phyloP scores from a whole-genome alignment of 345 rosid genomes.

The Chamaenerion angustifolium region DNA sequence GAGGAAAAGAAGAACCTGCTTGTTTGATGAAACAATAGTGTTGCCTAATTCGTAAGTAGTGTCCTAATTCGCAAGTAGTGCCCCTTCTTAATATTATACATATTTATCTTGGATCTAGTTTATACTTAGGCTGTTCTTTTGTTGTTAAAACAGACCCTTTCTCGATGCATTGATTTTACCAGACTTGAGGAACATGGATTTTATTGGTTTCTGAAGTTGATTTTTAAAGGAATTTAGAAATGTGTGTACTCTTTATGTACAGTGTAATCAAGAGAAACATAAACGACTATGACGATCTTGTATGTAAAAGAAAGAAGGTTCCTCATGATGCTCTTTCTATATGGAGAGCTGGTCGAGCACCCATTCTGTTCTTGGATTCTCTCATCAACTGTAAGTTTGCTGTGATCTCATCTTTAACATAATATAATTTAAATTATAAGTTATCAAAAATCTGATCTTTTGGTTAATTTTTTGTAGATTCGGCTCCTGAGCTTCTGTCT shows the following conservation, averaged over 20 bases:
- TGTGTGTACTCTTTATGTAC: slow-evolving; percentile 10
- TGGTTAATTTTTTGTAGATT: slow-evolving; percentile 21
- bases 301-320: slow-evolving; percentile 36
- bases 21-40: slow-evolving; percentile 38
- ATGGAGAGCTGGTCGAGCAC: slow-evolving; percentile 25
- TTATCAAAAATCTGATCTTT: background rate
- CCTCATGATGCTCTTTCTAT: slow-evolving; percentile 23
- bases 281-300: slow-evolving; percentile 47
- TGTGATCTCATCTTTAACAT: background rate
- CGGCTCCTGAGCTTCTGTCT: slow-evolving; percentile 33
- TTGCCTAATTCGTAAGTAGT: slow-evolving; percentile 57
- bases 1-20: slow-evolving; percentile 41
- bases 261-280: slow-evolving; percentile 42
- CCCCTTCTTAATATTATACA: no score
- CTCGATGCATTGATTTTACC: no score
- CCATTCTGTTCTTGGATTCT: slow-evolving; percentile 34
- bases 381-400: slow-evolving; percentile 46
- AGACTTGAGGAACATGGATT: background rate
- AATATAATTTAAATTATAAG: no score
- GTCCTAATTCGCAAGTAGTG: slow-evolving; percentile 35
- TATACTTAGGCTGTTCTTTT: no score
- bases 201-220: background rate
- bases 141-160: no score
- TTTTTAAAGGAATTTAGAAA: no score
- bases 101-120: no score